Conservation (phyloP, 2,329 filamentous ascomycete genomes). For the Monilinia polystroma region DNA sequence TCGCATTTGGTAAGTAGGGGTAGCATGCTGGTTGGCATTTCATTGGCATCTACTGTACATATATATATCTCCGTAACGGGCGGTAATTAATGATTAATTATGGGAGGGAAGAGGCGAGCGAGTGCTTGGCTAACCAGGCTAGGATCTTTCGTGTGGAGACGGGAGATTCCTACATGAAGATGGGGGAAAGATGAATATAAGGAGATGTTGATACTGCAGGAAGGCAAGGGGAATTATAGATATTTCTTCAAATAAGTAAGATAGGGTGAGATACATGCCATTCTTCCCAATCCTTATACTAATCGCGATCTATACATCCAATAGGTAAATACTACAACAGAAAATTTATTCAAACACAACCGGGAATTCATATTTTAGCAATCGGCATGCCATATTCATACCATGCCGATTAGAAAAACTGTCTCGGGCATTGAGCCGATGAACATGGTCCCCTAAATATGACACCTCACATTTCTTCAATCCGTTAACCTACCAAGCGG, state of each 20-base stretch:
- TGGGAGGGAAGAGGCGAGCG: conserved; percentile 20
- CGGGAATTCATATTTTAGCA: background rate
- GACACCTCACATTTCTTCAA: conserved; percentile 10
- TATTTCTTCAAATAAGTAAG: background rate
- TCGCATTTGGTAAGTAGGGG: background rate
- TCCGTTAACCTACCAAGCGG: background rate
- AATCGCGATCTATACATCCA: background rate
- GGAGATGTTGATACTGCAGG: background rate
- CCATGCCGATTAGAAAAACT: background rate
- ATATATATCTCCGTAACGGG: background rate
- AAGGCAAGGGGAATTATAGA: background rate
- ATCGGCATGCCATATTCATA: background rate
- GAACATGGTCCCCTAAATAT: conserved; percentile 6
- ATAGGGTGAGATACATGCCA: background rate
- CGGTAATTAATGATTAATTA: conserved; percentile 1
- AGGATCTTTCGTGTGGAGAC: background rate
- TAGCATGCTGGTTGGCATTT: background rate
- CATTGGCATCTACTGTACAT: background rate
- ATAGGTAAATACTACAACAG: background rate
- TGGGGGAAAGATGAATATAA: background rate
- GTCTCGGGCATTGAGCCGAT: conserved; percentile 13
- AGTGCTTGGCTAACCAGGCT: conserved; percentile 10
- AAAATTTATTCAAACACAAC: background rate
- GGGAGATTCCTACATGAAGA: background rate
- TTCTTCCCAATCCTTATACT: background rate